A percentile compares a stretch with the other conserved stretches of the same genome.
These are phyloP conservation scores for Penicillium roqueforti DNA, from an alignment of 495 filamentous ascomycete species.

Conservation along the genomic window DNA sequence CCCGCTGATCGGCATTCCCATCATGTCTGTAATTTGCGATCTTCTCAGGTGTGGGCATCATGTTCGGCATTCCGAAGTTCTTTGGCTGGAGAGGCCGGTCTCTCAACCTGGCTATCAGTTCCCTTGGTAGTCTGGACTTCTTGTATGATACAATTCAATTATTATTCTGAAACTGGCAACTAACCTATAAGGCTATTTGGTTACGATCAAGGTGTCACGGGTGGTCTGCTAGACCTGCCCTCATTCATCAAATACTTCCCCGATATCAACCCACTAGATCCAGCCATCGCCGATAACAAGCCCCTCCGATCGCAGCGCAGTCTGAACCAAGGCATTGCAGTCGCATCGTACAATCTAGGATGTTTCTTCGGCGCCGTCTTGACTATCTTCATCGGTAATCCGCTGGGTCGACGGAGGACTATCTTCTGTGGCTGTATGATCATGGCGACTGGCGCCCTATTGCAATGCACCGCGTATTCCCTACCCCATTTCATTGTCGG, in stretches of 20 bases:
- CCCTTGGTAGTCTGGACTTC: conserved; percentile 66
- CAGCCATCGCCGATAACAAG: neutral
- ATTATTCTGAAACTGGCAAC: neutral
- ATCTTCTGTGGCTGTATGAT: conserved; percentile 63
- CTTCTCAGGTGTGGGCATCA: conserved; percentile 18
- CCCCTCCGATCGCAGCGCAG: conserved; percentile 20
- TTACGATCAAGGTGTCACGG: conserved; percentile 56
- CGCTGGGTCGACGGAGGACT: conserved; percentile 61
- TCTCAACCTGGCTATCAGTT: conserved; percentile 63
- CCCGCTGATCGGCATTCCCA: conserved; percentile 8
- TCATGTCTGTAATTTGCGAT: conserved; percentile 5
- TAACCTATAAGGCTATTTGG: conserved; percentile 41
- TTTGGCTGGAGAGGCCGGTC: conserved; percentile 60
- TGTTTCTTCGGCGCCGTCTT: conserved; percentile 69
- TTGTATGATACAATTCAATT: conserved; percentile 28
- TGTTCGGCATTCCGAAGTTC: conserved; percentile 45
- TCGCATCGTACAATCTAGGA: conserved; percentile 67
- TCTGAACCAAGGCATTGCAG: conserved; percentile 49
- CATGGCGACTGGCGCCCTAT: conserved; percentile 61
- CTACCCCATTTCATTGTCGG: conserved; percentile 63
- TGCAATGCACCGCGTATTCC: conserved; percentile 58
- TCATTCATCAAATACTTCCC: conserved; percentile 53
- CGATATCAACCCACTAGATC: conserved; percentile 22
- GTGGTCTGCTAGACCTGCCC: conserved; percentile 52
- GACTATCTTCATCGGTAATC: conserved; percentile 67